Base-by-base conservation (phyloP, 2,329 filamentous ascomycete species). In the Neopestalotiopsis rosae region DNA sequence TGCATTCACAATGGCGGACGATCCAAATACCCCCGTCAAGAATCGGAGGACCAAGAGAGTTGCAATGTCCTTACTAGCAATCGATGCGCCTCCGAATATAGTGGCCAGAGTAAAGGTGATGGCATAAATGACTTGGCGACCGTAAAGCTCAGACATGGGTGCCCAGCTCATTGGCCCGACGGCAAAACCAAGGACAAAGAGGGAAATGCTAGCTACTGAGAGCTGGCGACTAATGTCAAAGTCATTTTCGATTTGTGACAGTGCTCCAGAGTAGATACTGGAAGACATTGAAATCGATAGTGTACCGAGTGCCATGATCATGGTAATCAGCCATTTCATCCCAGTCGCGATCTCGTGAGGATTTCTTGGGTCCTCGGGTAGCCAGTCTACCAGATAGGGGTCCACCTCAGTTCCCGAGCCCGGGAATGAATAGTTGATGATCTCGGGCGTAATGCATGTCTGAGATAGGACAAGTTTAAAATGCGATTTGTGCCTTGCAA, bases 221-320 rank as follows among this genome's bases (percentile, higher is more conserved):
- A 86, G 74, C 69, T 84, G 84, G 61, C 80, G 76, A 61, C 77
- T 78, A 40, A 88, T 82, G n/a, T 77, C 67, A 70, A 92, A 91
- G 24, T 88, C 81, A 1, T 69, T 45, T 9, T 88, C 81, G 68
- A 92, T 83, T 61, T 88, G 79, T 4, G 70, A 62, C 12, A 89
- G 76, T 62, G 87, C 88, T 20, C 88, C 88, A 6, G 87, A 87
- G 77, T 89, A 92, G 28, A 90, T 90, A 0, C 88, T 89, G 20
- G 89, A 91, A 61, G 88, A 87, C 74, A 94, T 90, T 4, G 91
- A 83, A 42, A 93, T 89, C 28, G 85, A 89, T 45, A 94, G 84
- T 0, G 90, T 91, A 5, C 90, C 88, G 32, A 91, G 71, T 12
- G 91, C 89, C 65, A 90, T 87, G 56, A 90, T 76, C 67, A 87